A percentile compares a stretch with the other conserved stretches of the same genome.
Evolutionary conservation across 768 basidiomycete genomes (phyloP).

Genomic region (Tulasnella sp.): DNA sequence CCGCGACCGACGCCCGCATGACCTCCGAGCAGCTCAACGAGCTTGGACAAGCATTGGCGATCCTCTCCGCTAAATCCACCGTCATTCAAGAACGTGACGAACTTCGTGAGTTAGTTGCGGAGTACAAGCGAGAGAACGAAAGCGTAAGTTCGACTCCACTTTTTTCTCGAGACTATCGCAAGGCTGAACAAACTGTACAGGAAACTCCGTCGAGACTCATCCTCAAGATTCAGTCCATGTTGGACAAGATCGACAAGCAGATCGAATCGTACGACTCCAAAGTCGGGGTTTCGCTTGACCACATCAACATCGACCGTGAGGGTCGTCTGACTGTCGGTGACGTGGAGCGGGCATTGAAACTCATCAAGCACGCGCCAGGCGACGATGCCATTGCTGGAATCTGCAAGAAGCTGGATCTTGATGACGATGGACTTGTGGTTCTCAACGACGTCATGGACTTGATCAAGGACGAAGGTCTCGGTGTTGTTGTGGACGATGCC

Average conservation of each 20-base stretch:
- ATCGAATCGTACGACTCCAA: conserved; percentile 85
- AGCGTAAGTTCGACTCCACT: neutral
- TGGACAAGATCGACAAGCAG: conserved; percentile 90
- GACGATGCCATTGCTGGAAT: conserved; percentile 82
- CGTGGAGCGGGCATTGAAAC: conserved; percentile 79
- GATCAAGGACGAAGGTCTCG: conserved; percentile 80
- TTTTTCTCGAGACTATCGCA: neutral
- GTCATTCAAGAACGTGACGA: conserved; percentile 95
- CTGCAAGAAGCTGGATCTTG: conserved; percentile 88
- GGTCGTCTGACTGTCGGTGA: conserved; percentile 87
- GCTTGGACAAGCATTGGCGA: conserved; percentile 79
- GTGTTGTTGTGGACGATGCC: conserved; percentile 77
- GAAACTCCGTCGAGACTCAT: conserved; percentile 93
- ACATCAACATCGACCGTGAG: conserved; percentile 76
- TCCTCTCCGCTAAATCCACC: conserved; percentile 87
- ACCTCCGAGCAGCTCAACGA: conserved; percentile 93
- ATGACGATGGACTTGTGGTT: conserved; percentile 92
- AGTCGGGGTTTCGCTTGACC: conserved; percentile 74
- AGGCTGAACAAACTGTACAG: conserved; percentile 45
- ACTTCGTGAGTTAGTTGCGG: conserved; percentile 83
- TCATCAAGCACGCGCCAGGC: conserved; percentile 89
- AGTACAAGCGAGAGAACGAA: conserved; percentile 91
- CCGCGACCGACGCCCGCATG: conserved; percentile 72
- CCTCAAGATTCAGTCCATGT: conserved; percentile 57
- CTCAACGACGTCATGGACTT: conserved; percentile 88